Base-by-base conservation (phyloP, 192 early-diverging fungal species). In the Mortierella hygrophila region DNA sequence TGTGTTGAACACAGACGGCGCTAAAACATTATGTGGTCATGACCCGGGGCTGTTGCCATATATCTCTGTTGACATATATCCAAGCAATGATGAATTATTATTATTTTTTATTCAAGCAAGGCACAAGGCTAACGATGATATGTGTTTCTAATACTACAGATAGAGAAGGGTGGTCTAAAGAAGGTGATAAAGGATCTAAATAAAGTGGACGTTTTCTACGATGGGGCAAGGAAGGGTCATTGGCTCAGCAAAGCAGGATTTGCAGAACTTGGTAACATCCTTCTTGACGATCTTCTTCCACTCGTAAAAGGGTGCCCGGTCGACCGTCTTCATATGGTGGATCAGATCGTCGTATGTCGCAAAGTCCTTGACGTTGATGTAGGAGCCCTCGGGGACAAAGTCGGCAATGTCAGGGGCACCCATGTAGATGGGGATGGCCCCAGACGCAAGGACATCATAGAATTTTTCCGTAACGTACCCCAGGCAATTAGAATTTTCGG, bases 381-480 rank as follows among this genome's bases (percentile, higher is more conserved):
- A 78, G 54, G 69, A 72, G 42, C 75, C 82, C 49, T 42, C 46
- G 32, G 60, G 74, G n/a, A 88, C 74, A 70, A 70, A 88, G 72
- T 82, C 60, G 9, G 73, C 73, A 76, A 88, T 83, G 47, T 88
- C 87, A 6, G 68, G 37, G 15, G 81, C 87, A 32, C 87, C 87
- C 55, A 83, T 52, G 32, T 80, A 88, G 23, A 83, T 44, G 5
- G 87, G 87, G n/a, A 88, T 83, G 10, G 82, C 74, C 9, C 81
- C 81, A 21, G 54, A 69, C 9, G 68, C 32, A 0, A 80, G 11
- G 10, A 69, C 72, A 54, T 88, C 65, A 49, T 88, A 88, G 55
- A 88, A 77, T 65, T 86, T 88, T 15, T 88, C 87, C 8, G 81
- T 83, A 38, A 88, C 70, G 52, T 88, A 88, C 37, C 87, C 87